Evolutionary conservation across 2,329 filamentous ascomycete genomes (phyloP).

Genomic region (Paecilomyces sp.): DNA sequence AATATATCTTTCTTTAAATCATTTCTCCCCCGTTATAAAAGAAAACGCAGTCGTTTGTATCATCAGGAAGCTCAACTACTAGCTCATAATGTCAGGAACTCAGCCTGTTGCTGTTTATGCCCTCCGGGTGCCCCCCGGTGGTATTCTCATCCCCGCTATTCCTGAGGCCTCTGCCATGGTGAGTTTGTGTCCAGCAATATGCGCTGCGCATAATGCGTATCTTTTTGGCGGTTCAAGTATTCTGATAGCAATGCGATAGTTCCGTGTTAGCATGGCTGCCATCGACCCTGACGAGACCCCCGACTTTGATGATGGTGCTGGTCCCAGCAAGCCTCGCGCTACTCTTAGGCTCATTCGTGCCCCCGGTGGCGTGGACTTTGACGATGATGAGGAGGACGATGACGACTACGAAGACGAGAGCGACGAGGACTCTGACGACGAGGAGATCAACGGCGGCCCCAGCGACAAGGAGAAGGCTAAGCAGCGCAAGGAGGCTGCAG

Average conservation of each 20-base stretch:
- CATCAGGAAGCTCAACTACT: neutral
- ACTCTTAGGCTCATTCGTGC: constrained; percentile 88
- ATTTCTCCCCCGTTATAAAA: neutral
- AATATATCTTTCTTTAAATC: neutral
- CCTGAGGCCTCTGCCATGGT: constrained; percentile 78
- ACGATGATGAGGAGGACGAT: constrained; percentile 56
- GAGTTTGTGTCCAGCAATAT: constrained; percentile 35
- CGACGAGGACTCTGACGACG: constrained; percentile 53
- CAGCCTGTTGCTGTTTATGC: constrained; percentile 77
- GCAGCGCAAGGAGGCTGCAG: constrained; percentile 73
- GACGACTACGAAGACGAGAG: constrained; percentile 50
- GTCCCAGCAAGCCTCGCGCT: constrained; percentile 60
- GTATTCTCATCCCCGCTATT: constrained; percentile 71
- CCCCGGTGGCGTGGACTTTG: constrained; percentile 50
- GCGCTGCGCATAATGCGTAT: neutral
- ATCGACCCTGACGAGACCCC: constrained; percentile 79
- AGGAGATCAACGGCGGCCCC: constrained; percentile 78
- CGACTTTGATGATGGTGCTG: constrained; percentile 57
- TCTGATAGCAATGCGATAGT: constrained; percentile 45
- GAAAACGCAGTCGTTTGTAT: neutral
- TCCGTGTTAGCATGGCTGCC: constrained; percentile 97
- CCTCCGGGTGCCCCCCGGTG: constrained; percentile 80
- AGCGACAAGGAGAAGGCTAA: constrained; percentile 87
- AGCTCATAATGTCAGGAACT: constrained; percentile 37
- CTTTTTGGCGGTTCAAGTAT: neutral